Percentiles rank a stretch among this genome's conserved stretches.
phyloP scores from a whole-genome alignment of 208 protist species.

The Phytomonas sp. region DNA sequence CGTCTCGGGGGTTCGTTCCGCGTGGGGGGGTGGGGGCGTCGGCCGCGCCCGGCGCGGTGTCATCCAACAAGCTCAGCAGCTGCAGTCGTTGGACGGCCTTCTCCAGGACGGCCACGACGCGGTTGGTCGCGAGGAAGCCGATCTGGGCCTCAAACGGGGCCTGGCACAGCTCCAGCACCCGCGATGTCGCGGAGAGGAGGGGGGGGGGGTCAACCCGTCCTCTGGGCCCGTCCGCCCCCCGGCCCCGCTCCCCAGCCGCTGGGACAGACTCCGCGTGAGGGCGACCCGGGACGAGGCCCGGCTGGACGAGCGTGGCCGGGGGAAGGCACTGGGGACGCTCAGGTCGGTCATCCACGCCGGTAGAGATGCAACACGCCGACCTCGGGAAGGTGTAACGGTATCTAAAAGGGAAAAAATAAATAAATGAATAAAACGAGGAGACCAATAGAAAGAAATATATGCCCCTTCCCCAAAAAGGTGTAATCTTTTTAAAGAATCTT shows the following conservation, averaged over 20 bases:
- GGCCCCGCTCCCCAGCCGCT: background rate
- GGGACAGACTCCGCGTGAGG: background rate
- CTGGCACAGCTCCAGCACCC: slow-evolving; percentile 29
- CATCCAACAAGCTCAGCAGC: slow-evolving; percentile 71
- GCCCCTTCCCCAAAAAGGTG: too few species aligned
- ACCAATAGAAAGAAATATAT: too few species aligned
- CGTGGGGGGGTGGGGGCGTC: background rate
- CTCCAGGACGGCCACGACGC: slow-evolving; percentile 71
- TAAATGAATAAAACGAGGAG: too few species aligned
- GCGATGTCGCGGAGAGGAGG: slow-evolving; percentile 8
- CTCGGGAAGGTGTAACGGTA: too few species aligned
- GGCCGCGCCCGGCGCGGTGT: slow-evolving; percentile 21
- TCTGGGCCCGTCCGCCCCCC: background rate
- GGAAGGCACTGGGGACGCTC: background rate
- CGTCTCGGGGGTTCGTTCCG: background rate
- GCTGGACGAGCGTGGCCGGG: background rate
- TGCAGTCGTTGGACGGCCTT: slow-evolving; percentile 86
- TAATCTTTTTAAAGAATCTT: too few species aligned
- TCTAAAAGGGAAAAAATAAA: too few species aligned
- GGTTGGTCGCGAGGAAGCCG: slow-evolving; percentile 63
- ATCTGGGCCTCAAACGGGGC: slow-evolving; percentile 35
- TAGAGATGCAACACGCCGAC: background rate
- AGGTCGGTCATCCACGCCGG: background rate
- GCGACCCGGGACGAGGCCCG: background rate
- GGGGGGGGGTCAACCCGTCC: background rate